phyloP scores from a whole-genome alignment of 2,329 filamentous ascomycete species.

The Exophiala xenobiotica region DNA sequence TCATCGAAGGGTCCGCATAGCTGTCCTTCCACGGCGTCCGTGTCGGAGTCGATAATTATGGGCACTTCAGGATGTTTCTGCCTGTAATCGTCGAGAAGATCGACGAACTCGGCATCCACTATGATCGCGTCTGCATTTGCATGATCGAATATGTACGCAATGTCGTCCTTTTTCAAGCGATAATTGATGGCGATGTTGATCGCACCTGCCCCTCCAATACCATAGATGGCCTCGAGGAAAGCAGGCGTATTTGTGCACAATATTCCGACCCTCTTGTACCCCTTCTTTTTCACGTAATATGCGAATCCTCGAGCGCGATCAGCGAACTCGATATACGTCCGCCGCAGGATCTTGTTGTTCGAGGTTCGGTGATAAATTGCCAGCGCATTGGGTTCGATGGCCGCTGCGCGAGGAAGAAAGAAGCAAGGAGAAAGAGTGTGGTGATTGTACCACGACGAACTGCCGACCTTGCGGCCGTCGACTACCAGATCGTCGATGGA shows the following conservation, averaged over 20 bases:
- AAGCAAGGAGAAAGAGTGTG: conserved; percentile 82
- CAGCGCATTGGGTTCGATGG: conserved; percentile 80
- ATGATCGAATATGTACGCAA: conserved; percentile 86
- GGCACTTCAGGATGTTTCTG: conserved; percentile 62
- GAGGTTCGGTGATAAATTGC: conserved; percentile 84
- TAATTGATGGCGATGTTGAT: conserved; percentile 75
- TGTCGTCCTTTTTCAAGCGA: conserved; percentile 76
- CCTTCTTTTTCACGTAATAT: conserved; percentile 77
- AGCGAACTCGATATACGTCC: conserved; percentile 77
- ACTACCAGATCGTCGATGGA: conserved; percentile 37
- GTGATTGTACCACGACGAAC: conserved; percentile 54
- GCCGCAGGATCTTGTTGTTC: conserved; percentile 69
- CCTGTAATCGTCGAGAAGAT: conserved; percentile 67
- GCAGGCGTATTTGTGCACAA: conserved; percentile 90
- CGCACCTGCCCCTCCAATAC: conserved; percentile 75
- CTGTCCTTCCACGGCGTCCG: conserved; percentile 71
- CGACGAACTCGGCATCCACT: conserved; percentile 76
- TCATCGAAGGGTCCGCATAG: conserved; percentile 78
- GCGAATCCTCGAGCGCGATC: conserved; percentile 84
- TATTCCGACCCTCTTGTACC: conserved; percentile 75
- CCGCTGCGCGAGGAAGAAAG: conserved; percentile 81
- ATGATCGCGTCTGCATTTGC: conserved; percentile 84
- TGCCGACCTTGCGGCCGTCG: conserved; percentile 46
- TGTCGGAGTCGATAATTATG: conserved; percentile 81
- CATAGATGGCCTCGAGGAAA: conserved; percentile 87